phyloP scores from a whole-genome alignment of 2,329 filamentous ascomycete genomes.

The Monosporascus sp. region DNA sequence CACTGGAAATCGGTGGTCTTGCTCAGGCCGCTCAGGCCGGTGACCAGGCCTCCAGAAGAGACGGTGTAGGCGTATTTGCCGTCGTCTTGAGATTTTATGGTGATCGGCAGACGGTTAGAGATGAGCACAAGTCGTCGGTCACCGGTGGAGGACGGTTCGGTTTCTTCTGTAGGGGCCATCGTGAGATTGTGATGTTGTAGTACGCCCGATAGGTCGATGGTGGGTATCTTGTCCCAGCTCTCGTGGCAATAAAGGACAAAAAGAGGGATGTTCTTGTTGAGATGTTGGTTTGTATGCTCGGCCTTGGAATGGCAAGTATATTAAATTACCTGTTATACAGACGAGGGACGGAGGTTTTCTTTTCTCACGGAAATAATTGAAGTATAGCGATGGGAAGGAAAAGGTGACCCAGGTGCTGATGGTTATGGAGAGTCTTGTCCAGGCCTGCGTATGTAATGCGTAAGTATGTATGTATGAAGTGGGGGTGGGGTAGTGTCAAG shows the following conservation, averaged over 20 bases:
- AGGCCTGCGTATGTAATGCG: too few species aligned
- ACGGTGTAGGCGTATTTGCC: slow-evolving; percentile 91
- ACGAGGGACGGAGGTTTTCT: too few species aligned
- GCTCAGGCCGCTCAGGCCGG: slow-evolving; percentile 82
- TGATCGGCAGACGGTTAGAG: slow-evolving; percentile 93
- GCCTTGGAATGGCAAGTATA: too few species aligned
- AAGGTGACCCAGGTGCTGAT: too few species aligned
- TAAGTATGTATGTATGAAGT: too few species aligned
- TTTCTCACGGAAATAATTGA: too few species aligned
- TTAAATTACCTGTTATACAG: too few species aligned
- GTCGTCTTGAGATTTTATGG: slow-evolving; percentile 89
- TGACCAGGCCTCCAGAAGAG: slow-evolving; percentile 94
- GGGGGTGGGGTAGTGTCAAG: too few species aligned
- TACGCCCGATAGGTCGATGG: not conserved
- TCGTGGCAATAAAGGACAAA: not conserved
- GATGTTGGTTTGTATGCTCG: too few species aligned
- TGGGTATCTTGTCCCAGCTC: too few species aligned
- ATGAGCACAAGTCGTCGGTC: slow-evolving; percentile 65
- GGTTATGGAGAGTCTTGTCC: too few species aligned
- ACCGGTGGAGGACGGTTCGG: slow-evolving; percentile 15
- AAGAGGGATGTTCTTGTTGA: not conserved
- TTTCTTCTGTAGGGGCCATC: slow-evolving; percentile 19
- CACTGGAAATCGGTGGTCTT: slow-evolving; percentile 95
- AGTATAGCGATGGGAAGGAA: too few species aligned
- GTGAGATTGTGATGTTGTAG: not conserved